A percentile compares a stretch with the other conserved stretches of the same genome.
Conservation (phyloP, 768 basidiomycete species). For the Tulasnella sp. region DNA sequence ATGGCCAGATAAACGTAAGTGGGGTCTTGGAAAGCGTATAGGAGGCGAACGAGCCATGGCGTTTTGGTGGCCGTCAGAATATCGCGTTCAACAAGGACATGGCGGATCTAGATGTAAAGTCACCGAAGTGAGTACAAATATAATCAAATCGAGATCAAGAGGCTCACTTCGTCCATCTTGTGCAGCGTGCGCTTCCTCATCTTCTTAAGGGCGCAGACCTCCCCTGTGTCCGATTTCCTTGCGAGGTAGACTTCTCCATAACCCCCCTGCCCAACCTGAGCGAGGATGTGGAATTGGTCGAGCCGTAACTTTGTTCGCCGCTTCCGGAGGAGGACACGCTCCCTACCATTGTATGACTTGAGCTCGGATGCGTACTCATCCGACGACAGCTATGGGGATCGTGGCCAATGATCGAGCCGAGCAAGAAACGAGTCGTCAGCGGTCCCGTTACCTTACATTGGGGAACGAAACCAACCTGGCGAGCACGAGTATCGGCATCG, state of each 20-base stretch:
- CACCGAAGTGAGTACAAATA: background rate
- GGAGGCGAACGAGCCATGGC: conserved; percentile 87
- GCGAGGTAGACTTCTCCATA: conserved; percentile 98
- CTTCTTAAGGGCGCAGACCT: conserved; percentile 95
- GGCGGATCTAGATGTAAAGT: conserved; percentile 61
- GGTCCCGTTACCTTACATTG: background rate
- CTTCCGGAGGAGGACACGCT: conserved; percentile 84
- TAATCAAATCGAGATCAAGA: background rate
- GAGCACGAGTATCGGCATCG: conserved; percentile 68
- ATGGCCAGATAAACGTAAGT: conserved; percentile 92
- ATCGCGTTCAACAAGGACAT: conserved; percentile 95
- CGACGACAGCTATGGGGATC: conserved; percentile 29
- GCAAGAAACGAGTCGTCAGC: background rate
- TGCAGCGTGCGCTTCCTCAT: conserved; percentile 90
- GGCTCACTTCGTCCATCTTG: conserved; percentile 93
- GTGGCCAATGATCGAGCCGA: background rate
- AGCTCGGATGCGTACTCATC: conserved; percentile 68
- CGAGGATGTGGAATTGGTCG: conserved; percentile 96
- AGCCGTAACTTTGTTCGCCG: conserved; percentile 88
- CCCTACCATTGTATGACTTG: conserved; percentile 87
- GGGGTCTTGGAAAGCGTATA: conserved; percentile 96
- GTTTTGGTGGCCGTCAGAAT: conserved; percentile 96
- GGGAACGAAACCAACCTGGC: conserved; percentile 34
- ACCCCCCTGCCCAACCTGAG: conserved; percentile 97
- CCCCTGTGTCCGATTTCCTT: conserved; percentile 87